Percentiles rank a stretch among this genome's conserved stretches.
phyloP scores from a whole-genome alignment of 2,329 filamentous ascomycete genomes.

The Fusarium metavorans region DNA sequence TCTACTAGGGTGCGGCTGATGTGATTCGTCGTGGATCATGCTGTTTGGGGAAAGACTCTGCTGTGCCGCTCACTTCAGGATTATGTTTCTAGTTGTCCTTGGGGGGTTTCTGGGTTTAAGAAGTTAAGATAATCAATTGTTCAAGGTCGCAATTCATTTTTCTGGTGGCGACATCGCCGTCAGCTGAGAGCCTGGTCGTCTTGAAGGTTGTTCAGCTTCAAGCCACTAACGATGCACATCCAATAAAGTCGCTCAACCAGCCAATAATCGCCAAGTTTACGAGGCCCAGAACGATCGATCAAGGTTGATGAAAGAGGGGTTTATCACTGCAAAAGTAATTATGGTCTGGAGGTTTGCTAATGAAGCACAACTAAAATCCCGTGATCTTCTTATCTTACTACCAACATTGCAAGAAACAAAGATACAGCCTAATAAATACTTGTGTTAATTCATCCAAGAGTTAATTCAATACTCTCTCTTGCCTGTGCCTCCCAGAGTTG shows the following conservation, averaged over 20 bases:
- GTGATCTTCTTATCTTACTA: background rate
- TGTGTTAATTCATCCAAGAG: background rate
- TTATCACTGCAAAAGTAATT: background rate
- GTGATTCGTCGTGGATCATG: background rate
- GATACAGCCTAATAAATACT: background rate
- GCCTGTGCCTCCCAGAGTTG: background rate
- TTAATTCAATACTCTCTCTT: background rate
- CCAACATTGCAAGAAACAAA: background rate
- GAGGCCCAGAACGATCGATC: background rate
- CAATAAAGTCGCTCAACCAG: background rate
- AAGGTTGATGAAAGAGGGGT: background rate
- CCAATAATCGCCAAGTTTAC: background rate
- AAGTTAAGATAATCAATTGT: background rate
- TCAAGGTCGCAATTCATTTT: background rate
- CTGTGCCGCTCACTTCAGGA: background rate
- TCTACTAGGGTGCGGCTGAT: background rate
- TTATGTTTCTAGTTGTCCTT: background rate
- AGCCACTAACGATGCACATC: background rate
- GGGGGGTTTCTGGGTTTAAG: background rate
- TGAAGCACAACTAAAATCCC: background rate
- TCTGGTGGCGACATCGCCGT: background rate
- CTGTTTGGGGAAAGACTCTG: background rate
- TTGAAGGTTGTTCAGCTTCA: background rate
- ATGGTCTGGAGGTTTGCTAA: background rate
- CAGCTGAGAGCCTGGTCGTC: background rate